Evolutionary conservation across 106 monocot genomes (phyloP), one percentile per base, ranked within the genome.

Genomic region (Allium fistulosum): DNA sequence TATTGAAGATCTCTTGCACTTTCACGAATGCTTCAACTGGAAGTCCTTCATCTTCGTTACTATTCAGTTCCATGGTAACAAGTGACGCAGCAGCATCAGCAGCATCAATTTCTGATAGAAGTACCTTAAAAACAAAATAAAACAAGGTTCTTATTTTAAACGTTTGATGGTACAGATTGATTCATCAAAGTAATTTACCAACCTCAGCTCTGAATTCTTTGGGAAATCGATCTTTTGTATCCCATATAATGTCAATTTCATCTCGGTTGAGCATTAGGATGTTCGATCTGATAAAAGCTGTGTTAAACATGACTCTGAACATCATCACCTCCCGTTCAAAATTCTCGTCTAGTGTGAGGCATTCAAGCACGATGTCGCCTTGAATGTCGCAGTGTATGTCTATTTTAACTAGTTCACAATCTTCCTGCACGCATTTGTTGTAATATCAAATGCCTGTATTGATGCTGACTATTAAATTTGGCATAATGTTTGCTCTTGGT

Each of bases 231-330:
- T 92, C 91, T 74, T 91, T 96, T 18, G 88, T 76, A 73, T 92
- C 76, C 96, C 96, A 96, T 9, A 96, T 61, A 67, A 92, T 84
- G 74, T 96, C 96, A 77, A 96, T 84, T 53, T 88, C 86, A 84
- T 96, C 88, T 27, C 86, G 91, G 59, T 92, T 91, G 22, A 96
- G 86, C 74, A 96, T 92, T 79, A 96, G 73, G 75, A 96, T 96
- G 72, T 96, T 96, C 15, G 96, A 96, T 27, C 96, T 72, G 57
- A 96, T 96, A 68, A 96, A 96, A 5, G 96, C 91, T 28, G 96
- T 92, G 72, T 96, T 96, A 68, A 96, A 96, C 96, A 96, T 88
- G 46, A 92, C 85, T 61, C 96, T 83, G 52, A 96, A 96, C 80
- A 96, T 92, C 88, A 96, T 92, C 62, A 72, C 77, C 78, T 96